Percentiles rank a stretch among this genome's conserved stretches.
These are phyloP conservation scores for Kalmanozyma brasiliensis DNA, from an alignment of 1,284 basidiomycete species.

Conservation along the genomic window DNA sequence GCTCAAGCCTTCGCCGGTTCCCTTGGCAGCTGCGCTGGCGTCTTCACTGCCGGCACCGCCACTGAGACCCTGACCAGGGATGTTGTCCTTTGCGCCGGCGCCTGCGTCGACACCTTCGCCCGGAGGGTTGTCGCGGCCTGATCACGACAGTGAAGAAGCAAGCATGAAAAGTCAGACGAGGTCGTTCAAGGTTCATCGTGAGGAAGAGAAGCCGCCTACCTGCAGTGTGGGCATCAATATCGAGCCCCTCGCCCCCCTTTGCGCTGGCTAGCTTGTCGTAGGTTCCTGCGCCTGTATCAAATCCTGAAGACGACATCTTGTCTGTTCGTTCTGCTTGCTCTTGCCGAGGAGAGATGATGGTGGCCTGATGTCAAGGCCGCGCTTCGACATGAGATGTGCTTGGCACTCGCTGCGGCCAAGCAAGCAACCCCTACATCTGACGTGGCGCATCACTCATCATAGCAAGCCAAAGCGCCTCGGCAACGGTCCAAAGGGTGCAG, in stretches of 20 bases:
- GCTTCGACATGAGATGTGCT: no score
- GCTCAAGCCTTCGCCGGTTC: slow-evolving; percentile 17
- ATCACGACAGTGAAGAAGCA: background rate
- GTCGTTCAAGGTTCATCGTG: background rate
- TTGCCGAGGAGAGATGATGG: no score
- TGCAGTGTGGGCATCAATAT: slow-evolving; percentile 24
- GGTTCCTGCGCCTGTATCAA: slow-evolving; percentile 16
- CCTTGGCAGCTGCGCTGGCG: slow-evolving; percentile 7
- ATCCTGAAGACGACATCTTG: slow-evolving; percentile 19
- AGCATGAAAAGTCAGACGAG: no score
- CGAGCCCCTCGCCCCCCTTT: slow-evolving; percentile 20
- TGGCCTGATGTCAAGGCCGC: no score
- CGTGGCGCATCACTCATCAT: slow-evolving; percentile 17
- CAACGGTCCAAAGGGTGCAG: slow-evolving; percentile 2
- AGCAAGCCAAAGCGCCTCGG: background rate
- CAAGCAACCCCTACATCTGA: no score
- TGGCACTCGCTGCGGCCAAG: no score
- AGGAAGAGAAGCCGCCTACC: slow-evolving; percentile 1
- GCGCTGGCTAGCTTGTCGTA: slow-evolving; percentile 17
- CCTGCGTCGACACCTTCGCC: slow-evolving; percentile 21
- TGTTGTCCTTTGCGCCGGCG: slow-evolving; percentile 11
- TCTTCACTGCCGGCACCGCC: slow-evolving; percentile 20
- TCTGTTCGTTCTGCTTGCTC: no score
- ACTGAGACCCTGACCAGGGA: slow-evolving; percentile 13
- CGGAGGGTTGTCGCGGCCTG: slow-evolving; percentile 11